Base-by-base conservation (phyloP, 2,329 filamentous ascomycete species). In the Alternaria rosae region DNA sequence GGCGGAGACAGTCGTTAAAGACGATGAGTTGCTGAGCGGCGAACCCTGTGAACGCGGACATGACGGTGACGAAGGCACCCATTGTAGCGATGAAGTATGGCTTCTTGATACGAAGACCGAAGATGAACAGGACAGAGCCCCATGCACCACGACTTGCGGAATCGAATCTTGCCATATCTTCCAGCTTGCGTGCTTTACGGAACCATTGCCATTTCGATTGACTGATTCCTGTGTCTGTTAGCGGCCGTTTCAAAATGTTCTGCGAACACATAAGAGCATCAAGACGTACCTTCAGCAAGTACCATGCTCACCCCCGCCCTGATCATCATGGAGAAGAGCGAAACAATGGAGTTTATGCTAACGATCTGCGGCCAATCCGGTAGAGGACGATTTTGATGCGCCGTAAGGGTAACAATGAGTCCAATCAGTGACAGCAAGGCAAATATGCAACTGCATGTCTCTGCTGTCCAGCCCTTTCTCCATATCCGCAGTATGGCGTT, bases 121-220 rank as follows among this genome's bases (percentile, higher is more conserved):
- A 59, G 20, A 66, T 47, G 4, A 68, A 38, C 1, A 35, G 4
- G 28, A 61, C 12, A 12, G 57, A 62, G 10, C 62, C 65, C 65
- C 57, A 68, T 28, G 65, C 30, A 25, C 63, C 53, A 21, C 65
- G 58, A 51, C 65, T 68, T 6, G 65, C 62, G 17, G n/a, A 35
- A 23, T 66, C 62, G 6, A 68, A 54, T 8, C 51, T 41, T 28
- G 61, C 53, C 48, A 66, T 62, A n/a, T 66, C 52, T 9, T 52
- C 17, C 3, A 68, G 47, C 20, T 15, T 54, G 9, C 42, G 20
- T 8, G 62, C 17, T 30, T 50, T 64, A 1, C 47, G 23, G 28
- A 54, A 62, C 63, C 59, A 66, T 9, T 64, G 55, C 63, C 61
- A 68, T 45, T 68, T 68, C 4, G 44, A 59, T 38, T 66, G 66